Conservation (phyloP, 2,329 filamentous ascomycete genomes). For the Cercospora zeae-maydis region DNA sequence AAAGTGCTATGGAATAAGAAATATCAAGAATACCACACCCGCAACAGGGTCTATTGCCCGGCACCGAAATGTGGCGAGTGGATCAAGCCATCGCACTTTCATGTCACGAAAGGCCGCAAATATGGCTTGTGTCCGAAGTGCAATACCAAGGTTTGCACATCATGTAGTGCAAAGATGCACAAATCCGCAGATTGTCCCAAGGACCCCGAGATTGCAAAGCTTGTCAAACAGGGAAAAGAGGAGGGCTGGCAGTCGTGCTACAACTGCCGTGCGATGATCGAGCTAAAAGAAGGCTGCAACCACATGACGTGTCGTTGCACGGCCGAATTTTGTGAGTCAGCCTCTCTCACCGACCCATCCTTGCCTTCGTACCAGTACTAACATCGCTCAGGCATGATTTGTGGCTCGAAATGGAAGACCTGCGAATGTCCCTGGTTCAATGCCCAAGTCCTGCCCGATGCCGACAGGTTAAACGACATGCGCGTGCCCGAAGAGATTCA, state of each 20-base stretch:
- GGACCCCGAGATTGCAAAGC: slow-evolving; percentile 61
- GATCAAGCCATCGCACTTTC: slow-evolving; percentile 71
- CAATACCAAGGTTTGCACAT: slow-evolving; percentile 68
- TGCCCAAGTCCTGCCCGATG: slow-evolving; percentile 48
- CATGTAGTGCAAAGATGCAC: slow-evolving; percentile 74
- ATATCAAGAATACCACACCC: slow-evolving; percentile 70
- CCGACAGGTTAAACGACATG: slow-evolving; percentile 55
- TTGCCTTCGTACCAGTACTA: not conserved
- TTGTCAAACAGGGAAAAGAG: slow-evolving; percentile 63
- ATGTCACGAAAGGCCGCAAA: slow-evolving; percentile 53
- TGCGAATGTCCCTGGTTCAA: slow-evolving; percentile 82
- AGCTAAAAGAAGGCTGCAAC: slow-evolving; percentile 80
- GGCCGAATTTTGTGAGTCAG: slow-evolving; percentile 67
- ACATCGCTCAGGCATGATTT: slow-evolving; percentile 57
- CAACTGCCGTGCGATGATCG: slow-evolving; percentile 69
- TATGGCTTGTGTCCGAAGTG: slow-evolving; percentile 69
- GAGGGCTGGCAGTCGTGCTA: slow-evolving; percentile 74
- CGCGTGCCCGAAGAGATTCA: slow-evolving; percentile 45
- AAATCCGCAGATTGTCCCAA: slow-evolving; percentile 64
- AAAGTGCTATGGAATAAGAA: slow-evolving; percentile 78
- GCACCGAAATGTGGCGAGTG: slow-evolving; percentile 68
- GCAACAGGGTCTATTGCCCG: slow-evolving; percentile 75
- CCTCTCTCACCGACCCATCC: not conserved
- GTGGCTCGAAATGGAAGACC: slow-evolving; percentile 74
- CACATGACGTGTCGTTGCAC: slow-evolving; percentile 84